A percentile compares a stretch with the other conserved stretches of the same genome.
Evolutionary conservation across 106 monocot species (phyloP).

Genomic region (Dendrobium chrysotoxum): DNA sequence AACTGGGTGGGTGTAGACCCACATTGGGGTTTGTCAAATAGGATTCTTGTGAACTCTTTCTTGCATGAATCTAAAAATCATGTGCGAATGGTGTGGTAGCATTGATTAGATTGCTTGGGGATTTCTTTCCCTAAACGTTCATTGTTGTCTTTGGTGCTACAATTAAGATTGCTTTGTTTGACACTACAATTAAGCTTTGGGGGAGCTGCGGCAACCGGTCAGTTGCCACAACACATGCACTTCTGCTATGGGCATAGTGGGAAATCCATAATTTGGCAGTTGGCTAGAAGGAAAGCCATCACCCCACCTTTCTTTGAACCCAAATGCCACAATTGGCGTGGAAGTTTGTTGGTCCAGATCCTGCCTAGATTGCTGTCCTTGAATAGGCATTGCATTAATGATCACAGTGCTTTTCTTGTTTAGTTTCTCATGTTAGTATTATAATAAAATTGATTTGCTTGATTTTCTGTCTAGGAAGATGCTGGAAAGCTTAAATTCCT

Average conservation of each 20-base stretch:
- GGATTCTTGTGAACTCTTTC: not conserved
- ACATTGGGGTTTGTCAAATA: not conserved
- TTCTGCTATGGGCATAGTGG: not conserved
- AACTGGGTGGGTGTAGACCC: not conserved
- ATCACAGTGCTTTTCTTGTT: not conserved
- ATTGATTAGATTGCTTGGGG: not conserved
- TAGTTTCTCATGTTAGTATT: not conserved
- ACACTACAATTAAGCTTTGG: not conserved
- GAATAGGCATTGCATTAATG: not conserved
- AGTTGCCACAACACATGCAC: not conserved
- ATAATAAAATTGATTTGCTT: not conserved
- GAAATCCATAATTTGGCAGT: not conserved
- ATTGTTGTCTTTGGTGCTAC: not conserved
- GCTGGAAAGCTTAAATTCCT: slow-evolving; percentile 77
- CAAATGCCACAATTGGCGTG: not conserved
- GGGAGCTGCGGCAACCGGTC: not conserved
- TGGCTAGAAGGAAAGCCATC: not conserved
- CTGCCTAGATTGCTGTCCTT: not conserved
- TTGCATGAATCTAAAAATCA: not conserved
- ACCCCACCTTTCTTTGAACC: no score
- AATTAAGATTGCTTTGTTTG: not conserved
- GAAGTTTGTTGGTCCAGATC: not conserved
- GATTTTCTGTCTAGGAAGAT: slow-evolving; percentile 57
- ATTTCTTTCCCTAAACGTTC: no score
- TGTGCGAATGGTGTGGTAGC: not conserved